A percentile compares a stretch with the other conserved stretches of the same genome.
These are phyloP conservation scores for Parasitella parasitica DNA, from an alignment of 371 early-diverging fungal genomes.

Conservation along the genomic window DNA sequence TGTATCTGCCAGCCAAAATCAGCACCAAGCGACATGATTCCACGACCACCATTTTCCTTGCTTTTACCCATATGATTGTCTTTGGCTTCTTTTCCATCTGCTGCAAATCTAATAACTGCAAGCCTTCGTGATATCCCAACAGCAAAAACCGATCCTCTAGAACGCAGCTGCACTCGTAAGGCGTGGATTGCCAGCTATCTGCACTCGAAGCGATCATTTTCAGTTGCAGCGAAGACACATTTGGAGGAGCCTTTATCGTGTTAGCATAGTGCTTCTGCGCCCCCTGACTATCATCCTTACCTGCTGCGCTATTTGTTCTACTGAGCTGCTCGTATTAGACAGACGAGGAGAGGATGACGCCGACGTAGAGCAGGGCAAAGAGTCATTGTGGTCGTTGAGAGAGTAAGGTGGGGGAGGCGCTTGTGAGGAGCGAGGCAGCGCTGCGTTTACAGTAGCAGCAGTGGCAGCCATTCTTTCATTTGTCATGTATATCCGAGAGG, in stretches of 20 bases:
- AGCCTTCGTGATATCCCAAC: constrained; percentile 30
- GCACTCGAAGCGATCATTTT: constrained; percentile 21
- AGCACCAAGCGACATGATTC: constrained; percentile 33
- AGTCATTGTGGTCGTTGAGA: neutral
- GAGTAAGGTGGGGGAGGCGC: neutral
- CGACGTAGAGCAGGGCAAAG: constrained; percentile 7
- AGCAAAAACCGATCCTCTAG: constrained; percentile 40
- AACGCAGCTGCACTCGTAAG: constrained; percentile 40
- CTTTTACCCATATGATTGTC: constrained; percentile 34
- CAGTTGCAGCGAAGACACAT: constrained; percentile 23
- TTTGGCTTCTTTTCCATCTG: constrained; percentile 8
- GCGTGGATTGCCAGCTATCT: constrained; percentile 17
- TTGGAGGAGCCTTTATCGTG: neutral
- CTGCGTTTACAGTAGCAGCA: neutral
- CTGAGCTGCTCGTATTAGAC: neutral
- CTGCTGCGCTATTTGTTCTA: neutral
- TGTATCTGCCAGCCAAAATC: constrained; percentile 36
- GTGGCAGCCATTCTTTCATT: neutral
- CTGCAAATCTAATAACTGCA: constrained; percentile 29
- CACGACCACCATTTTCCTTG: constrained; percentile 30
- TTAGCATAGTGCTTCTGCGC: no score
- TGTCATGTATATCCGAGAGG: neutral
- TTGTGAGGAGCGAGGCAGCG: neutral
- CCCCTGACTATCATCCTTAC: neutral
- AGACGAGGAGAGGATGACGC: neutral